Evolutionary conservation across 352 stramenopile genomes (phyloP).

Genomic region (Pythium aristosporum): DNA sequence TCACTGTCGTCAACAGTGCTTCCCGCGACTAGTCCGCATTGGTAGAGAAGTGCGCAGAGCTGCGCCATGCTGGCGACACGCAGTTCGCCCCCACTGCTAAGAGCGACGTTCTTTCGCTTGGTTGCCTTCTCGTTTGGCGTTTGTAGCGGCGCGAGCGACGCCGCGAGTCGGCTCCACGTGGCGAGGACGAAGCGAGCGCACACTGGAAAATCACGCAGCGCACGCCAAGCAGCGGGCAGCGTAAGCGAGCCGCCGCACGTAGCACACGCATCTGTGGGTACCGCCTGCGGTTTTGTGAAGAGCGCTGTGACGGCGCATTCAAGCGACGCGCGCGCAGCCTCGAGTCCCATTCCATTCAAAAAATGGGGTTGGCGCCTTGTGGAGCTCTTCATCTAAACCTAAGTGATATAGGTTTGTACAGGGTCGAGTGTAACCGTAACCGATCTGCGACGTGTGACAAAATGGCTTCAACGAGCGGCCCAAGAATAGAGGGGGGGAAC

Average conservation of each 20-base stretch:
- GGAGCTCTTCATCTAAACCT: conserved; percentile 1
- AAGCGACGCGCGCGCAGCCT: conserved; percentile 33
- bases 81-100: background rate
- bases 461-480: background rate
- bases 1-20: conserved; percentile 12
- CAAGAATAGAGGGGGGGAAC: conserved; percentile 7
- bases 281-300: conserved; percentile 25
- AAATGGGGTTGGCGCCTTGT: background rate
- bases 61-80: conserved; percentile 3
- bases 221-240: conserved; percentile 19
- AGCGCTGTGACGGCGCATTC: conserved; percentile 41
- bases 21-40: conserved; percentile 19
- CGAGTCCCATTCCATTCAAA: conserved; percentile 25
- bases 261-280: background rate
- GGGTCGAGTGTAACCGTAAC: background rate
- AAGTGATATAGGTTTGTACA: background rate
- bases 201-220: conserved; percentile 20
- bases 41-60: conserved; percentile 19
- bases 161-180: conserved; percentile 4
- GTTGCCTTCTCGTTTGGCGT: background rate
- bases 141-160: conserved; percentile 2
- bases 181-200: conserved; percentile 10
- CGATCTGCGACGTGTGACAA: conserved; percentile 10
- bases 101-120: background rate
- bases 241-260: conserved; percentile 14